Evolutionary conservation across 1,284 basidiomycete genomes (phyloP), one percentile per base, ranked within the genome.

Genomic region (Microbotryomycetes sp.): DNA sequence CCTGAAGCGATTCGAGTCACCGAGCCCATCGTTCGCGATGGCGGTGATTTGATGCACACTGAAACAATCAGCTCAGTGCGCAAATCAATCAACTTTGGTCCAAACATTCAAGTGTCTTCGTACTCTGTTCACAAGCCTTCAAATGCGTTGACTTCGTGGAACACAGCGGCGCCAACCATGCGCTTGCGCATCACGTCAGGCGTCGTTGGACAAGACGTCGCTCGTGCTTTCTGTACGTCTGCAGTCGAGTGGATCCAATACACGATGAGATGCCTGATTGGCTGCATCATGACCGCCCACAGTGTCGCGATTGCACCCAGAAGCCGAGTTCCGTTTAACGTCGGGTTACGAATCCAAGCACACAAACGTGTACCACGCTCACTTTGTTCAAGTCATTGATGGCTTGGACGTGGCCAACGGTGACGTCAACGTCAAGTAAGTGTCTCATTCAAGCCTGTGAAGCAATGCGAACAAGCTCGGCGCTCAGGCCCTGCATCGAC

Each of bases 341-440:
- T 55, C 53, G n/a, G 67, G 64, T 42, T 54, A 60, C 60, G 48
- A 64, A 45, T 69, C 70, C 32, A 59, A 59, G 49, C 70, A 71
- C 65, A 63, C 53, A 32, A 58, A 54, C 54, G 31, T 70, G 49
- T 67, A 64, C 52, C 70, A 71, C 62, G 69, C 59, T 14, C 64
- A 72, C 61, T 72, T 70, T 42, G 53, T 68, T 22, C 91, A 97
- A 77, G 69, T 87, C 56, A 75, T 92, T 70, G 84, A 87, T 66
- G 89, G 89, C 47, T 79, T 92, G 58, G 89, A 92, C 74, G 89
- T 97, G 15, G 81, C 83, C 19, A 89, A 96, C 72, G 91, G 86
- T 49, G 86, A 92, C 76, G 82, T 92, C 77, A 93, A 94, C 75
- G 77, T 69, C 54, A 65, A 65, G 25, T 30, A 58, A 58, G 26